Conservation (phyloP, 139 green algal species). For the Trebouxia sp. region DNA sequence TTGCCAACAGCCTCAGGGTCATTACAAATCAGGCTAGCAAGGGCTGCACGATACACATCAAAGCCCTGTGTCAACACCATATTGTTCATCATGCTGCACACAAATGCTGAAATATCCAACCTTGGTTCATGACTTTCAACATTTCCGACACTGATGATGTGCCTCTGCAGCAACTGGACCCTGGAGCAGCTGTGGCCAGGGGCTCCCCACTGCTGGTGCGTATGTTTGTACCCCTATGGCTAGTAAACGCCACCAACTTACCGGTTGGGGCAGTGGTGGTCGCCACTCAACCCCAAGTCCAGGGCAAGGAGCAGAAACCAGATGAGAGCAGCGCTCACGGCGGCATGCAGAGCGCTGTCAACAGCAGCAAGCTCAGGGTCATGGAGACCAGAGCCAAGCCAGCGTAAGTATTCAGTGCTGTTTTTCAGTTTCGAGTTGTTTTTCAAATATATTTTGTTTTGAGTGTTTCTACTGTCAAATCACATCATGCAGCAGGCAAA, state of each 20-base stretch:
- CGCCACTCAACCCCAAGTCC: constrained; percentile 11
- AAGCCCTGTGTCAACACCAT: background rate
- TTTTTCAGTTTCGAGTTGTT: no score
- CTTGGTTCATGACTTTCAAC: background rate
- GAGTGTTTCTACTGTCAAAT: no score
- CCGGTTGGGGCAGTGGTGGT: constrained; percentile 61
- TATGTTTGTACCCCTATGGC: constrained; percentile 70
- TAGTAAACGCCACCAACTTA: constrained; percentile 76
- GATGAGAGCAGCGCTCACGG: background rate
- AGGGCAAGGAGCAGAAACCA: background rate
- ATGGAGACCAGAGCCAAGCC: constrained; percentile 48
- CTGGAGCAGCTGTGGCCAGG: constrained; percentile 53
- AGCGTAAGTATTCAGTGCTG: no score
- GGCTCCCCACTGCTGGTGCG: constrained; percentile 62
- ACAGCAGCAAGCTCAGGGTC: constrained; percentile 35
- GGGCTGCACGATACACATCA: no score
- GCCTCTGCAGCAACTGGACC: constrained; percentile 39
- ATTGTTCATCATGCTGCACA: background rate
- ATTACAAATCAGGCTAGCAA: no score
- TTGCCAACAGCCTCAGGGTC: no score
- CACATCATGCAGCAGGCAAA: no score
- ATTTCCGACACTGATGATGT: background rate
- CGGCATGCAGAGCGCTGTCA: constrained; percentile 8
- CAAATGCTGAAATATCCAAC: no score
- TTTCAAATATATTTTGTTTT: no score